Conservation (phyloP, 2,329 filamentous ascomycete genomes). For the Lecanoromycetidae sp. region DNA sequence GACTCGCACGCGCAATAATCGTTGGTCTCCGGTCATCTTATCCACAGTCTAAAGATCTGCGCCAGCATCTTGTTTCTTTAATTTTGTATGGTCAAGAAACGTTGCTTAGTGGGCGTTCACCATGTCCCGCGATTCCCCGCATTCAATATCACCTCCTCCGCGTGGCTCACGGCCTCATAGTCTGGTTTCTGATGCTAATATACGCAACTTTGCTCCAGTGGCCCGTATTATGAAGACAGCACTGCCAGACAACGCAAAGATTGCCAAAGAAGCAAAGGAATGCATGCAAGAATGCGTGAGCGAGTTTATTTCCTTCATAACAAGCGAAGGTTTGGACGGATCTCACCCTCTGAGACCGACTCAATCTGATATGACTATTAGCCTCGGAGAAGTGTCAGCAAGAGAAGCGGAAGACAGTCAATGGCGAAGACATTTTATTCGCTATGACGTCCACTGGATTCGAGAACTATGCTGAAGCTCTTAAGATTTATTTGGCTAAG, state of each 20-base stretch:
- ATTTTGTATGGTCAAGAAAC: slow-evolving; percentile 20
- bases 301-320: slow-evolving; percentile 99
- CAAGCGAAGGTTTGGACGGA: slow-evolving; percentile 66
- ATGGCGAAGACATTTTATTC: slow-evolving; percentile 96
- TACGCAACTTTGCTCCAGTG: slow-evolving; percentile 88
- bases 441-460: slow-evolving; percentile 98
- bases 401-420: slow-evolving; percentile 98
- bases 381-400: slow-evolving; percentile 99
- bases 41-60: slow-evolving; percentile 19
- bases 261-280: slow-evolving; percentile 97
- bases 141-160: slow-evolving; percentile 18
- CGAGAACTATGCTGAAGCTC: slow-evolving; percentile 94
- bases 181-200: slow-evolving; percentile 69
- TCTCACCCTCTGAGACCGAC: slow-evolving; percentile 14
- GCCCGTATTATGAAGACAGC: slow-evolving; percentile 98
- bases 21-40: slow-evolving; percentile 11
- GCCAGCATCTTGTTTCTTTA: slow-evolving; percentile 18
- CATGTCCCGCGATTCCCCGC: slow-evolving; percentile 20
- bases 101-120: slow-evolving; percentile 18
- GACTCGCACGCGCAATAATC: slow-evolving; percentile 13
- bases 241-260: slow-evolving; percentile 95
- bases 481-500: slow-evolving; percentile 96
- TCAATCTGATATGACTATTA: slow-evolving; percentile 29
- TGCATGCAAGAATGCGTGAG: slow-evolving; percentile 99
- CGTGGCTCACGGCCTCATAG: slow-evolving; percentile 22